Conservation (phyloP, 2,329 filamentous ascomycete genomes). For the Neoarthrinium moseri region DNA sequence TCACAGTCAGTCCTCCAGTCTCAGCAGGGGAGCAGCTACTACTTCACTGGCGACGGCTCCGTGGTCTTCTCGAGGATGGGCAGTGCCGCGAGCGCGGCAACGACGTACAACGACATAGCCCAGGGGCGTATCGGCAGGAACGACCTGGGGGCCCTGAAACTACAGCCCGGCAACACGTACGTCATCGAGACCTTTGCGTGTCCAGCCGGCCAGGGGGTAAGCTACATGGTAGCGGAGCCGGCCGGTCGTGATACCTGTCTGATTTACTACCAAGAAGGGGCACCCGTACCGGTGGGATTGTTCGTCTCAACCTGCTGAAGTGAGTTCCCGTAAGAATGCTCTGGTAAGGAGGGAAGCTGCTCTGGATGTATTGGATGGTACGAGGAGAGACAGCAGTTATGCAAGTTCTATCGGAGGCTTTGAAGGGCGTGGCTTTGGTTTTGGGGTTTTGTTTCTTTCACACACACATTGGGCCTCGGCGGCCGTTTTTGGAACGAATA, state of each 20-base stretch:
- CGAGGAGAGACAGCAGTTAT: too few species aligned
- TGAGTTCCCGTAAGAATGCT: too few species aligned
- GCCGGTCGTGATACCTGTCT: slow-evolving; percentile 48
- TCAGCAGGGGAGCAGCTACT: slow-evolving; percentile 42
- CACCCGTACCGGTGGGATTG: slow-evolving; percentile 38
- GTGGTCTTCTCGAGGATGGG: slow-evolving; percentile 49
- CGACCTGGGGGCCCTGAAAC: slow-evolving; percentile 39
- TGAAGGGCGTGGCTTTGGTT: too few species aligned
- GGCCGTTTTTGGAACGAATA: too few species aligned
- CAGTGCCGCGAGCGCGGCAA: slow-evolving; percentile 41
- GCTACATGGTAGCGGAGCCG: slow-evolving; percentile 44
- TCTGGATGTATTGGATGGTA: too few species aligned
- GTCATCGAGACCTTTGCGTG: slow-evolving; percentile 52
- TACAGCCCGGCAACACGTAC: slow-evolving; percentile 54
- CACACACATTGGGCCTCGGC: too few species aligned
- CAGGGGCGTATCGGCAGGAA: slow-evolving; percentile 8
- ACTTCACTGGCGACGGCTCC: slow-evolving; percentile 50
- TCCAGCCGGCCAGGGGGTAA: slow-evolving; percentile 48
- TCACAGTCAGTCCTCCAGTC: slow-evolving; percentile 51
- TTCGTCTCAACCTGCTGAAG: slow-evolving; percentile 32
- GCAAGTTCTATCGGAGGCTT: too few species aligned
- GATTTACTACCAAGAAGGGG: slow-evolving; percentile 63
- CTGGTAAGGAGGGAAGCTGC: too few species aligned
- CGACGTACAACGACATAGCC: slow-evolving; percentile 49
- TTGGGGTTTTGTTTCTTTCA: too few species aligned